These are phyloP conservation scores for Termitomyces sp. DNA, from an alignment of 768 basidiomycete species.

Conservation along the genomic window DNA sequence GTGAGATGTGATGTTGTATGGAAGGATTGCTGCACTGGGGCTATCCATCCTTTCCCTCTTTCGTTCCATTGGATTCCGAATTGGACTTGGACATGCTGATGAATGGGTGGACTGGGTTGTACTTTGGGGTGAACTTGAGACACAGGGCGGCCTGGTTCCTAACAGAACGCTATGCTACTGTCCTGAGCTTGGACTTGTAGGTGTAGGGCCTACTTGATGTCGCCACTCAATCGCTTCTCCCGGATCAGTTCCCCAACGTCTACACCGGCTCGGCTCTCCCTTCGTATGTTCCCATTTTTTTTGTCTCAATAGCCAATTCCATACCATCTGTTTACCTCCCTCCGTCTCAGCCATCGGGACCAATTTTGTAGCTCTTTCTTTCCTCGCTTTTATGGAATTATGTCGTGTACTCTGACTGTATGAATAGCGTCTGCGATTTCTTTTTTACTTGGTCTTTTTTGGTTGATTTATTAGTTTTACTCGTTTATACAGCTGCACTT, in stretches of 20 bases:
- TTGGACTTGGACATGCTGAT: not conserved
- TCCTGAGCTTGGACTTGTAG: no score
- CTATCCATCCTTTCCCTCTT: not conserved
- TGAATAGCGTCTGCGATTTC: constrained; percentile 10
- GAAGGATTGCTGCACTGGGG: not conserved
- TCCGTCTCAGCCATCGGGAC: constrained; percentile 1
- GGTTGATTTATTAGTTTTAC: not conserved
- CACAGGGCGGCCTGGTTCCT: not conserved
- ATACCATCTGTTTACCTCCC: not conserved
- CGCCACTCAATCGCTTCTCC: not conserved
- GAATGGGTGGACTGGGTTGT: not conserved
- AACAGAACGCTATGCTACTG: not conserved
- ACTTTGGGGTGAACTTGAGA: not conserved
- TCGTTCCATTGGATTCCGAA: not conserved
- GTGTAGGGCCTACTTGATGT: not conserved
- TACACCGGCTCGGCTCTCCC: not conserved
- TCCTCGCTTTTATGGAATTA: constrained; percentile 11
- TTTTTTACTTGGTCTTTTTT: not conserved
- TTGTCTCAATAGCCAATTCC: constrained; percentile 7
- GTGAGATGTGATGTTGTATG: not conserved
- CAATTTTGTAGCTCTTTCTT: constrained; percentile 12
- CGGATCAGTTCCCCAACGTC: not conserved
- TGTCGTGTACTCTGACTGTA: constrained; percentile 17
- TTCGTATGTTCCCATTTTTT: not conserved
- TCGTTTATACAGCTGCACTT: not conserved